Evolutionary conservation across 139 green algal genomes (phyloP).

Genomic region (Gonium pectorale): DNA sequence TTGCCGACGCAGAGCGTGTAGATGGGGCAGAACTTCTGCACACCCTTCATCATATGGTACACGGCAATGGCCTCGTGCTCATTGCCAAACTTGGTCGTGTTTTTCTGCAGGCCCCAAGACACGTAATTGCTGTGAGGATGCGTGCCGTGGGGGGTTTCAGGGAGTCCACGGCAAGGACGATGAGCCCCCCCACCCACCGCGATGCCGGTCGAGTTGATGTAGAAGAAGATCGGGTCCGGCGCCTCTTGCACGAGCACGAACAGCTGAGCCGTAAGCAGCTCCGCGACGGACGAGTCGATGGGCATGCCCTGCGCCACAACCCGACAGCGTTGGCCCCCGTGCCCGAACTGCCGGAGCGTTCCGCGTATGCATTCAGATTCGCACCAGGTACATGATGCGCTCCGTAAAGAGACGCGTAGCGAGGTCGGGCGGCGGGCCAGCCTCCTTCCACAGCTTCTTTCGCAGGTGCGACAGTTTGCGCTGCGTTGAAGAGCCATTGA

Average conservation of each 20-base stretch:
- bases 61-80: slow-evolving; percentile 98
- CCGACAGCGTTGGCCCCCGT: background rate
- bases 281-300: slow-evolving; percentile 69
- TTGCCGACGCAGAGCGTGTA: slow-evolving; percentile 95
- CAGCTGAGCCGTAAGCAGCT: slow-evolving; percentile 72
- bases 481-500: slow-evolving; percentile 19
- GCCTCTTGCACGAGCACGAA: slow-evolving; percentile 73
- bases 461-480: slow-evolving; percentile 64
- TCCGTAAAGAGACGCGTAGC: slow-evolving; percentile 98
- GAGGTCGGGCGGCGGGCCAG: slow-evolving; percentile 92
- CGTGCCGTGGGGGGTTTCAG: no score
- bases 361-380: slow-evolving; percentile 14
- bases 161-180: no score
- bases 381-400: slow-evolving; percentile 97
- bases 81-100: slow-evolving; percentile 94
- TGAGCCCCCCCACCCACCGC: slow-evolving; percentile 60
- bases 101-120: slow-evolving; percentile 76
- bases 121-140: background rate
- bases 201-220: slow-evolving; percentile 99
- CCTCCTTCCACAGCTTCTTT: slow-evolving; percentile 72
- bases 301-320: slow-evolving; percentile 64
- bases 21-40: slow-evolving; percentile 88
- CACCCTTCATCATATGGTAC: slow-evolving; percentile 96
- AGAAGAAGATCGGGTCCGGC: slow-evolving; percentile 95
- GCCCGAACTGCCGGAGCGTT: background rate